phyloP scores from a whole-genome alignment of 2,329 filamentous ascomycete species.

The Rachicladosporium sp. region DNA sequence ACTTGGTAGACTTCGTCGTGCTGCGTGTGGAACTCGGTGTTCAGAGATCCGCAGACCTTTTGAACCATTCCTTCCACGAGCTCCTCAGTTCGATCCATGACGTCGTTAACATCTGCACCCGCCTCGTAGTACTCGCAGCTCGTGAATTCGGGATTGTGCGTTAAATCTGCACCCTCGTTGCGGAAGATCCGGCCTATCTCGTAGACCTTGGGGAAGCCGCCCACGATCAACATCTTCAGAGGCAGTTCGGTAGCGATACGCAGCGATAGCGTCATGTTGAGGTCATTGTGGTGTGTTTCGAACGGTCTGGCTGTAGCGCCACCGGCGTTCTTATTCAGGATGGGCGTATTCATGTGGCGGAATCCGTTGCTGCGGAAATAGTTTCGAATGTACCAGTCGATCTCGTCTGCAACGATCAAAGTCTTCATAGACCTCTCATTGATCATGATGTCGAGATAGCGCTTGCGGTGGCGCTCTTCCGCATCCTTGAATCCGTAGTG shows the following conservation, averaged over 20 bases:
- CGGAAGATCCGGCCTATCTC: conserved; percentile 93
- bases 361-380: conserved; percentile 82
- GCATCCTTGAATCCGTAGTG: conserved; percentile 93
- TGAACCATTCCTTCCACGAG: conserved; percentile 83
- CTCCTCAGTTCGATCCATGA: conserved; percentile 86
- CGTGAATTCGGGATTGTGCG: conserved; percentile 97
- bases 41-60: conserved; percentile 57
- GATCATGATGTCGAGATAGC: conserved; percentile 94
- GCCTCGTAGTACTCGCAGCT: conserved; percentile 96
- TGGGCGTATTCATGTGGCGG: conserved; percentile 89
- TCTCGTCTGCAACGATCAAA: conserved; percentile 74
- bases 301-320: conserved; percentile 94
- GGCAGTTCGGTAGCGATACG: conserved; percentile 90
- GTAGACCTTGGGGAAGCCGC: conserved; percentile 87
- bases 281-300: conserved; percentile 88
- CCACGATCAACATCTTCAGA: conserved; percentile 92
- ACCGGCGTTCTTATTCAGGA: conserved; percentile 92
- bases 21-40: conserved; percentile 64
- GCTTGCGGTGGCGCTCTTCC: conserved; percentile 83
- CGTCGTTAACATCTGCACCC: conserved; percentile 70
- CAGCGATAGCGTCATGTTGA: conserved; percentile 90
- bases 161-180: conserved; percentile 83
- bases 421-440: conserved; percentile 77
- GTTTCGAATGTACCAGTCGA: conserved; percentile 74
- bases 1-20: conserved; percentile 76